Evolutionary conservation across 805 yeast genomes (phyloP).

Genomic region (Ogataea kodamae): DNA sequence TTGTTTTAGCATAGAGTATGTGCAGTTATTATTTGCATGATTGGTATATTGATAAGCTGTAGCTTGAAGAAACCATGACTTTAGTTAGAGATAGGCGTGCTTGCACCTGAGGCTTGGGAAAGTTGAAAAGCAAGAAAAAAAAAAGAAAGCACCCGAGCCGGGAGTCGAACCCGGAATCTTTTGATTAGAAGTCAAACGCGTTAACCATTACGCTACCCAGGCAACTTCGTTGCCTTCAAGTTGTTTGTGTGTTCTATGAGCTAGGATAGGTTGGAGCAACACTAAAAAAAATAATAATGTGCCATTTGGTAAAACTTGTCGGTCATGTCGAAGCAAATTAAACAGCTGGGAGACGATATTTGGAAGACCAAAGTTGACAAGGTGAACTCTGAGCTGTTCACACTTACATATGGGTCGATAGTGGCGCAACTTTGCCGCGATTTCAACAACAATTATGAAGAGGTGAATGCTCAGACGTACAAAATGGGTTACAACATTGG

Average conservation of each 20-base stretch:
- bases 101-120: too few relatives aligned
- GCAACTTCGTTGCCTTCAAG: slow-evolving; percentile 9
- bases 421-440: slow-evolving; percentile 90
- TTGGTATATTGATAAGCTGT: too few relatives aligned
- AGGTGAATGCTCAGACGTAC: slow-evolving; percentile 81
- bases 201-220: slow-evolving; percentile 52
- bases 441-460: slow-evolving; percentile 65
- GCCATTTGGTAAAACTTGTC: background rate
- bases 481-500: slow-evolving; percentile 97
- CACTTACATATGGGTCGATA: slow-evolving; percentile 91
- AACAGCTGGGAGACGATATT: slow-evolving; percentile 74
- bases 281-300: too few relatives aligned
- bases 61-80: too few relatives aligned
- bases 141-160: slow-evolving; percentile 33
- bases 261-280: background rate
- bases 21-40: background rate
- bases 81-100: too few relatives aligned
- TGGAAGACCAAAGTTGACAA: slow-evolving; percentile 89
- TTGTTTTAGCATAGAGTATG: too few relatives aligned
- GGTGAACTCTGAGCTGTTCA: slow-evolving; percentile 87
- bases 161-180: slow-evolving; percentile 66
- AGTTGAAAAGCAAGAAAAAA: slow-evolving; percentile 6
- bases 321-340: slow-evolving; percentile 36
- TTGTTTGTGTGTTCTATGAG: too few relatives aligned
- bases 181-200: slow-evolving; percentile 68